phyloP scores from a whole-genome alignment of 2,329 filamentous ascomycete genomes.

The Neocucurbitaria cava region DNA sequence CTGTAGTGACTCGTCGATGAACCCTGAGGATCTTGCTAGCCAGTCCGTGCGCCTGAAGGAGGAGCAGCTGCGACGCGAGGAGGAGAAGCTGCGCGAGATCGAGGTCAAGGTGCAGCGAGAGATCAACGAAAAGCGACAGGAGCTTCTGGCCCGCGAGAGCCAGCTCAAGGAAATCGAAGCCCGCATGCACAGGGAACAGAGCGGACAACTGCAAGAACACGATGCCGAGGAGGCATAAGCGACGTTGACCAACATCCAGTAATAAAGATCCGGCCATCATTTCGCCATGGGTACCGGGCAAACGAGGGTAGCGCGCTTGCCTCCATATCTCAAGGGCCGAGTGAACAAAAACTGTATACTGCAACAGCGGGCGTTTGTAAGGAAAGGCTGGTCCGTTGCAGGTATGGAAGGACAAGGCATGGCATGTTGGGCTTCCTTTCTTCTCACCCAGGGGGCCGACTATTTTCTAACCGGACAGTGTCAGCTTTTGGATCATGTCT shows the following conservation, averaged over 20 bases:
- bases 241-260: conserved; percentile 5
- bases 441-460: conserved; percentile 38
- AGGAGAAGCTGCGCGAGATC: conserved; percentile 99
- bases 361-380: conserved; percentile 42
- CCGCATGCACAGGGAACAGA: conserved; percentile 89
- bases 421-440: conserved; percentile 35
- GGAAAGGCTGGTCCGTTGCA: conserved; percentile 38
- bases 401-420: conserved; percentile 27
- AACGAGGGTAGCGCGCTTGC: conserved; percentile 38
- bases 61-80: conserved; percentile 97
- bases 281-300: conserved; percentile 17
- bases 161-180: conserved; percentile 99
- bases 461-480: conserved; percentile 34
- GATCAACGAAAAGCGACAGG: conserved; percentile 99
- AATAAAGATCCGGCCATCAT: conserved; percentile 9
- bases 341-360: conserved; percentile 33
- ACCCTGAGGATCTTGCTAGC: conserved; percentile 94
- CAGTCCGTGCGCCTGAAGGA: conserved; percentile 99
- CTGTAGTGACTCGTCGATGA: conserved; percentile 82
- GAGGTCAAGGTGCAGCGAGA: conserved; percentile 99
- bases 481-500: conserved; percentile 28
- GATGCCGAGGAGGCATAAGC: conserved; percentile 42
- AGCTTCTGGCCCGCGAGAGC: conserved; percentile 94
- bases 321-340: conserved; percentile 26
- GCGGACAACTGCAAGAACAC: conserved; percentile 48